Conservation (phyloP, 83 land plant genomes). For the Thuja plicata region DNA sequence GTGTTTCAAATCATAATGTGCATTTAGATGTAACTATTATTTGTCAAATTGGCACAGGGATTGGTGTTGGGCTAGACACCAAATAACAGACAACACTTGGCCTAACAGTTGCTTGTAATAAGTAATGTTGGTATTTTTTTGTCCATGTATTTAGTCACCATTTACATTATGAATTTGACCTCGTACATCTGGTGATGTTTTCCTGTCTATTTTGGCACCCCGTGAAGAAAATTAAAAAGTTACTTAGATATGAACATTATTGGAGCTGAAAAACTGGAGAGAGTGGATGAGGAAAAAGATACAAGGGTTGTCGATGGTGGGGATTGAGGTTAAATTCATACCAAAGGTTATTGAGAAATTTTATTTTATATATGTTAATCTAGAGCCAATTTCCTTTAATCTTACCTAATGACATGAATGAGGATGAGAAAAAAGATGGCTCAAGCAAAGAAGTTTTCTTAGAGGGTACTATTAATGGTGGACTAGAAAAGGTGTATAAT, state of each 20-base stretch:
- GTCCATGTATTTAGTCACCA: not conserved
- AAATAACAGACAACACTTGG: not conserved
- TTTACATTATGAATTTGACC: not conserved
- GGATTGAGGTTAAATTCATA: constrained; percentile 39
- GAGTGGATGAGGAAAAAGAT: not conserved
- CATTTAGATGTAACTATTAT: not conserved
- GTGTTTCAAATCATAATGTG: not conserved
- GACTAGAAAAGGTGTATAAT: constrained; percentile 47
- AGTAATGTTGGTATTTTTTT: not conserved
- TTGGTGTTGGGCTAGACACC: not conserved
- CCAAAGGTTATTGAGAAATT: constrained; percentile 36
- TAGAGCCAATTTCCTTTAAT: constrained; percentile 43
- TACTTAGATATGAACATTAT: not conserved
- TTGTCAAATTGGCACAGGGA: not conserved
- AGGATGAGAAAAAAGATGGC: constrained; percentile 12
- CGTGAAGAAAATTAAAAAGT: not conserved
- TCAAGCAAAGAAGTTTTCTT: constrained; percentile 23
- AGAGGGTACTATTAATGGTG: constrained; percentile 47
- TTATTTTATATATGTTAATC: constrained; percentile 35
- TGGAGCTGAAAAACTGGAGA: not conserved
- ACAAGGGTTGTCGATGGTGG: constrained; percentile 25
- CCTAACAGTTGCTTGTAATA: too few relatives aligned
- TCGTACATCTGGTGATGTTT: not conserved
- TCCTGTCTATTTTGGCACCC: not conserved
- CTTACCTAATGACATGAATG: constrained; percentile 38